Evolutionary conservation across 257 asterid species (phyloP), one percentile per base, ranked within the genome.

Genomic region (Fraxinus cuspidata): DNA sequence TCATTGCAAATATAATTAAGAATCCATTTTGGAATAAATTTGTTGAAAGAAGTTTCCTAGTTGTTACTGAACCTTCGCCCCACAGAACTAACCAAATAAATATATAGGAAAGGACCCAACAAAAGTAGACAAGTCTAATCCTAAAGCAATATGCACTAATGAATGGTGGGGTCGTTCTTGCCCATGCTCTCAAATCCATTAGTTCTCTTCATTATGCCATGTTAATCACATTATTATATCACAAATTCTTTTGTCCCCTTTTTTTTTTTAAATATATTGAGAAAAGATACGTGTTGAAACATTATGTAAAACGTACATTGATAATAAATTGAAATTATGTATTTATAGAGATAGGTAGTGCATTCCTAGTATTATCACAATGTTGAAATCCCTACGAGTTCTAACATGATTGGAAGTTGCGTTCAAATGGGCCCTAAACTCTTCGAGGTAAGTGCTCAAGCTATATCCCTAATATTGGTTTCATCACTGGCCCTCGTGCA

Each of bases 131-230:
- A 73, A 74, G 80, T 74, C 75, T 84, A 77, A 70, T 68, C 81
- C 82, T 78, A 83, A 84, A 81, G 88, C 91, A 86, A 89, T 78
- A 56, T 79, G 74, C 37, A 64, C 77, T 74, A 73, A 83, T 81
- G 82, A 85, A 73, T 70, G 74, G 84, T 63, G 79, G 91, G 85
- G 81, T 85, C 83, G 29, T 53, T 58, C 71, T 74, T 63, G 74
- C 75, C 84, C 49, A 70, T 67, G 86, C 80, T 72, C 81, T 86
- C 88, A 65, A 85, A 85, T 82, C 85, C 87, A 72, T 81, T 72
- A 74, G 16, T 77, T 82, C 83, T 85, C 78, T 81, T 78, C 89
- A 83, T 80, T 77, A 77, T 84, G 76, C 63, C 76, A 82, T 79
- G 81, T 44, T 81, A 73, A 35, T 82, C 84, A 84, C 85, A 83